Percentiles rank a stretch among this genome's conserved stretches.
These are phyloP conservation scores for Fulvia fulva DNA, from an alignment of 2,329 filamentous ascomycete species.

Conservation along the genomic window DNA sequence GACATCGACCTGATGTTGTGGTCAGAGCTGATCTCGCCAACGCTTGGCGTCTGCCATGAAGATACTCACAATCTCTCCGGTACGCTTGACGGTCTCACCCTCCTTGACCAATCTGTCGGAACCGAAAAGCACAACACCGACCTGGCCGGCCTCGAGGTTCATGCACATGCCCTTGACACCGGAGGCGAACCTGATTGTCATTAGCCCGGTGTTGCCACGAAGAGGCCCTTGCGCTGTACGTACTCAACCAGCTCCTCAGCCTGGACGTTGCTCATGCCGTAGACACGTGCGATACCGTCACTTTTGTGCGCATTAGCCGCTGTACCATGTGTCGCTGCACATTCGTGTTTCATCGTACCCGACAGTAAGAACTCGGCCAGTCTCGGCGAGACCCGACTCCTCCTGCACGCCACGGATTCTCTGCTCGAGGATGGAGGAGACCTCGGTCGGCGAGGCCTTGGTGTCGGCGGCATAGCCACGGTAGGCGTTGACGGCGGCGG, in stretches of 20 bases:
- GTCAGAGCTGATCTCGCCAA: constrained; percentile 8
- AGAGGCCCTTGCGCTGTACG: constrained; percentile 40
- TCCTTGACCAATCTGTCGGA: constrained; percentile 99
- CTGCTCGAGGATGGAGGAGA: constrained; percentile 99
- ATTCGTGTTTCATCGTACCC: constrained; percentile 66
- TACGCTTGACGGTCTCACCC: constrained; percentile 99
- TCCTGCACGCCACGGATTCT: constrained; percentile 97
- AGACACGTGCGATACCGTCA: constrained; percentile 99
- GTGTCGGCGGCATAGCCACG: constrained; percentile 89
- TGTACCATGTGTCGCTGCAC: neutral
- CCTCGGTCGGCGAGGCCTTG: constrained; percentile 95
- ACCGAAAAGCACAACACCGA: constrained; percentile 99
- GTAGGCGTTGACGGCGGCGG: constrained; percentile 66
- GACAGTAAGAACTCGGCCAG: constrained; percentile 95
- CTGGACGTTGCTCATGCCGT: constrained; percentile 99
- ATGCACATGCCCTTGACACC: constrained; percentile 99
- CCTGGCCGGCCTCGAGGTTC: constrained; percentile 99
- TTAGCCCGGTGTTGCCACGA: constrained; percentile 9
- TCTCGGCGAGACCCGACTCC: constrained; percentile 94
- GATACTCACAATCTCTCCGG: constrained; percentile 88
- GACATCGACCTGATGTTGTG: constrained; percentile 74
- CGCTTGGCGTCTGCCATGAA: neutral
- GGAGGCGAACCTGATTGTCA: constrained; percentile 76
- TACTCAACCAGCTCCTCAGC: constrained; percentile 99
- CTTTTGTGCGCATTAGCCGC: constrained; percentile 47